Percentiles rank a stretch among this genome's conserved stretches.
Evolutionary conservation across 768 basidiomycete genomes (phyloP).

Genomic region (Porphyrellus cyaneotinctus): DNA sequence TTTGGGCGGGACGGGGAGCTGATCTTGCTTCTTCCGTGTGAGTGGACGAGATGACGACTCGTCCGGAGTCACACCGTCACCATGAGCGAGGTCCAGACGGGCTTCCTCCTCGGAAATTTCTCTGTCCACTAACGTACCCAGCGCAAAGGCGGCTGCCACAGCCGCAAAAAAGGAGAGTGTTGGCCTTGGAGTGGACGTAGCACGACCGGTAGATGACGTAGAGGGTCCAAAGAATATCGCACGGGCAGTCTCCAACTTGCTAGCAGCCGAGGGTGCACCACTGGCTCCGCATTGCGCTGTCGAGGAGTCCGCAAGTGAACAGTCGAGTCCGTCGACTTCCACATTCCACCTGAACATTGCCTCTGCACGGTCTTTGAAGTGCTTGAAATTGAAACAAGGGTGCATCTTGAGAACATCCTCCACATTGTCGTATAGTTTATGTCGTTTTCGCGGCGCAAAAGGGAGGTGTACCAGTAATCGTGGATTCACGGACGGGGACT

Average conservation of each 20-base stretch:
- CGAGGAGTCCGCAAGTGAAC: constrained; percentile 7
- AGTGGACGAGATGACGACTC: constrained; percentile 25
- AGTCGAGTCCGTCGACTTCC: constrained; percentile 24
- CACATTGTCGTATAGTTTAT: constrained; percentile 37
- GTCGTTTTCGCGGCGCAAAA: constrained; percentile 33
- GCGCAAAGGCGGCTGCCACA: constrained; percentile 53
- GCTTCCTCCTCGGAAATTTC: constrained; percentile 27
- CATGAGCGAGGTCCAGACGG: constrained; percentile 21
- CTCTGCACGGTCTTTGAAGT: constrained; percentile 43
- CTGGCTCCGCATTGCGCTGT: constrained; percentile 31
- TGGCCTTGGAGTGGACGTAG: constrained; percentile 13
- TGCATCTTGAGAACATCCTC: constrained; percentile 44
- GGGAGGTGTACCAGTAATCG: constrained; percentile 40
- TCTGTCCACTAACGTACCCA: constrained; percentile 46
- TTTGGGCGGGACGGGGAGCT: constrained; percentile 12
- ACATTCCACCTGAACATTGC: constrained; percentile 42
- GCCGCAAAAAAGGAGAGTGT: constrained; percentile 51
- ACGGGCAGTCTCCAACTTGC: constrained; percentile 27
- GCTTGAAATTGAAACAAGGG: constrained; percentile 47
- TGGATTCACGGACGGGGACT: constrained; percentile 34
- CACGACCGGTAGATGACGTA: constrained; percentile 9
- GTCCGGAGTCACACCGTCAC: constrained; percentile 15
- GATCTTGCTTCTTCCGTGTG: constrained; percentile 22
- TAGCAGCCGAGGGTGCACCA: constrained; percentile 13
- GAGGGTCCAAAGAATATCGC: constrained; percentile 30